Base-by-base conservation (phyloP, 108 stramenopile species). In the Nannochloropsis salina region DNA sequence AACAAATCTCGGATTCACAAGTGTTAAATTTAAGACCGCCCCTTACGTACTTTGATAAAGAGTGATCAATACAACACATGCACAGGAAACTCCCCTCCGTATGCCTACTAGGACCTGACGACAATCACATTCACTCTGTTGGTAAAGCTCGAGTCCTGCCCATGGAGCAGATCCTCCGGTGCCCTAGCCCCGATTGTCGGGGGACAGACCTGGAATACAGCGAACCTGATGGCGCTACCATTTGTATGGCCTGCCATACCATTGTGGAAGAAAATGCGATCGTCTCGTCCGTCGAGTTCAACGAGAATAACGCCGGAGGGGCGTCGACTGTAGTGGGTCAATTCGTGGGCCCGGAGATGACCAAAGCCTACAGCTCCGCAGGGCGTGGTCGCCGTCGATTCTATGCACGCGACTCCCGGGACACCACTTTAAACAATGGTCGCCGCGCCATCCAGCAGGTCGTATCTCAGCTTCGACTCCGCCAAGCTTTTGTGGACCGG, bases 251-350 rank as follows among this genome's bases (percentile, higher is more conserved):
- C 80, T 97, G 97, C 89, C 96, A 96, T 83, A 94, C 95, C 20
- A 94, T 97, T 45, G 92, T 95, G 18, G 97, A 97, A 90, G 97
- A 97, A 91, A 96, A 95, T 88, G 92, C 95, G 10, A 94, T 97
- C 83, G 95, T 96, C 9, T 93, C 93, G 61, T 89, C 90, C 74
- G 93, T 97, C 5, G 97, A 97, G 87, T 97, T 97, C 88, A 93
- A 93, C 20, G 96, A 97, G 90, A 94, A 95, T 9, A 92, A 93
- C 18, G 97, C 87, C 44, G 61, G 61, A 6, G 61, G 61, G 15
- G 61, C 61, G 20, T 74, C 61, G 20, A 74, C 61, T 4, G 95
- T 96, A 92, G 93, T 96, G 45, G 96, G 96, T 9, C 95, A 96
- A 83, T 96, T 96, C 87, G 61, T 74, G 20, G 61, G 61, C 15